These are phyloP conservation scores for Tricholoma hemisulphureum DNA, from an alignment of 768 basidiomycete genomes.

Conservation along the genomic window DNA sequence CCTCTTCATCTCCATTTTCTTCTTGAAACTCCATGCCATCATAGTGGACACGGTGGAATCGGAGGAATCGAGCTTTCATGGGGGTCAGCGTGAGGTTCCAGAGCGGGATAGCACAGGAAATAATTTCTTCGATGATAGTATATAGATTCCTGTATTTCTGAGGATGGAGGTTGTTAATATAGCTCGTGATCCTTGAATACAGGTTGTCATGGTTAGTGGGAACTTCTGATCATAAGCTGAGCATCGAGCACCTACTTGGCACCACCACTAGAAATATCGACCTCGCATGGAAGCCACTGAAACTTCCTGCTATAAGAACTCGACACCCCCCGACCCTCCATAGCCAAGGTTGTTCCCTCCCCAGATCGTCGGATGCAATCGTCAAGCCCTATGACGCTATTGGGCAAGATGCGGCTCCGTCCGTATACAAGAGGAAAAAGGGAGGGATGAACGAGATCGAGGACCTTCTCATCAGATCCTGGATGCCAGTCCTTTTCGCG, in stretches of 20 bases:
- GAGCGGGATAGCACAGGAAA: conserved; percentile 28
- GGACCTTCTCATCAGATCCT: conserved; percentile 35
- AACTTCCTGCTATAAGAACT: background rate
- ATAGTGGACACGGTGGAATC: background rate
- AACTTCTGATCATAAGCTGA: background rate
- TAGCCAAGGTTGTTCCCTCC: conserved; percentile 13
- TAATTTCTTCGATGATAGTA: conserved; percentile 23
- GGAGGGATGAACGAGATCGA: conserved; percentile 44
- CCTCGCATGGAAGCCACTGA: background rate
- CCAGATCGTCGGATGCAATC: conserved; percentile 17
- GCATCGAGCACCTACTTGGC: conserved; percentile 7
- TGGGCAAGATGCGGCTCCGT: conserved; percentile 16
- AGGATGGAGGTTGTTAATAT: conserved; percentile 44
- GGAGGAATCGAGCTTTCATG: conserved; percentile 3
- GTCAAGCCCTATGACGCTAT: conserved; percentile 9
- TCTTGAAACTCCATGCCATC: conserved; percentile 6
- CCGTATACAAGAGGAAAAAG: conserved; percentile 36
- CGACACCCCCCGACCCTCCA: background rate
- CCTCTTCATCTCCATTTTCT: conserved; percentile 5
- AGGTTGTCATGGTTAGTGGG: background rate
- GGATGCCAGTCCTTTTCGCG: conserved; percentile 43
- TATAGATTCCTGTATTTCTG: conserved; percentile 21
- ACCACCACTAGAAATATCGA: conserved; percentile 11
- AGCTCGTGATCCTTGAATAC: conserved; percentile 25
- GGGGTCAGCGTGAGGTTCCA: conserved; percentile 27